Evolutionary conservation across 1,284 basidiomycete genomes (phyloP), one percentile per base, ranked within the genome.

Genomic region (Mycena sp.): DNA sequence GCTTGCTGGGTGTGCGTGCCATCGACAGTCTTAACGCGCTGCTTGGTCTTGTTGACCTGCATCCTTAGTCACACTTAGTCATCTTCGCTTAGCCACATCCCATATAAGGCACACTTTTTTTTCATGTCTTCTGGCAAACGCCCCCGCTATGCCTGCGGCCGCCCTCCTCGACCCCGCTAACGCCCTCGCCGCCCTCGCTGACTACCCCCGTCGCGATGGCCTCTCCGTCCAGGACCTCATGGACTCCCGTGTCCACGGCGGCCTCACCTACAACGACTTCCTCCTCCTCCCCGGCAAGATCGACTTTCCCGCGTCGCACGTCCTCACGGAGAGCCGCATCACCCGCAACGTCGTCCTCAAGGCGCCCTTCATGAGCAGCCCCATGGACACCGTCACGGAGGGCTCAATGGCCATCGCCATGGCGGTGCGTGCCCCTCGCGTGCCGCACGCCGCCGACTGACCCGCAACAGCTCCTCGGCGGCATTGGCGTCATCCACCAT

Each of bases 311-410:
- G 93, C 95, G 2, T 86, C 85, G 11, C 87, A 90, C 55, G 96
- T 98, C 72, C 78, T 87, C 68, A 90, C 95, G 3, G 94, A 98
- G 80, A 93, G 90, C 71, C 87, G 85, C 58, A 90, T 99, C 58
- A 98, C 97, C 48, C 89, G 92, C 62, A 98, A 98, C 74, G 94
- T 99, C 70, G 83, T 86, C 43, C 86, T 99, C 73, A 98, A 96
- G 82, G 96, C 96, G 0, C 97, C 98, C 0, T 98, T 99, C 82
- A 84, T 99, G 82, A 98, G 95, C 77, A 97, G 95, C 63, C 97
- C 98, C 43, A 99, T 99, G 97, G 97, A 99, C 83, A 99, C 97
- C 32, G 97, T 99, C 69, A 99, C 98, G 3, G 97, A 99, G 82
- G 89, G 87, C 65, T 90, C 96, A 71, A 99, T 99, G 96, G 97